These are phyloP conservation scores for Botrytis aclada DNA, from an alignment of 2,329 filamentous ascomycete species.

Conservation along the genomic window DNA sequence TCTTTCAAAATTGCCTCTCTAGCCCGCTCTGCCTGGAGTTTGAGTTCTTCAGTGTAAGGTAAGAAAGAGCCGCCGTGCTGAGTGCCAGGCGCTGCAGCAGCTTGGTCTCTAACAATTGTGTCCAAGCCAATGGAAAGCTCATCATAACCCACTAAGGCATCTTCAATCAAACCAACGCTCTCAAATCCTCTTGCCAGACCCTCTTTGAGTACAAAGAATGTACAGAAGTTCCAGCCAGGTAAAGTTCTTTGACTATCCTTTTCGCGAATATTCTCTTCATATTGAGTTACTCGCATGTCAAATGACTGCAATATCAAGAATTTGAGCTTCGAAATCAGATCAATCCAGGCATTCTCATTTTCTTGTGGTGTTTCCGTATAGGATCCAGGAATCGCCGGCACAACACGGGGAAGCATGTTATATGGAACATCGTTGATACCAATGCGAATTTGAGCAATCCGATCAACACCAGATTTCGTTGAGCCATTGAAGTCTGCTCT, in stretches of 20 bases:
- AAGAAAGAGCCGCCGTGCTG: constrained; percentile 72
- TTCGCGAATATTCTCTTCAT: constrained; percentile 95
- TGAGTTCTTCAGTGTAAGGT: constrained; percentile 70
- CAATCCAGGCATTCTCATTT: constrained; percentile 75
- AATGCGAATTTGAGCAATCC: constrained; percentile 81
- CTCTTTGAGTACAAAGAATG: constrained; percentile 97
- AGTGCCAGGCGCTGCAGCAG: constrained; percentile 54
- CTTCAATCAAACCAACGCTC: constrained; percentile 91
- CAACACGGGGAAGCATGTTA: constrained; percentile 59
- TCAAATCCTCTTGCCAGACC: constrained; percentile 91
- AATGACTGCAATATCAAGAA: constrained; percentile 84
- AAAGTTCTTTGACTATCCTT: constrained; percentile 82
- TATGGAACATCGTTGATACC: constrained; percentile 67
- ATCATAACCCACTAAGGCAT: constrained; percentile 91
- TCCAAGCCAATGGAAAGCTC: constrained; percentile 88
- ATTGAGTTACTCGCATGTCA: constrained; percentile 84
- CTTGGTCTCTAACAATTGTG: constrained; percentile 73
- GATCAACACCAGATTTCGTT: constrained; percentile 68
- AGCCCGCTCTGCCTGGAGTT: constrained; percentile 53
- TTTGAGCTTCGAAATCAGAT: constrained; percentile 84
- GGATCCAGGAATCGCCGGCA: constrained; percentile 60
- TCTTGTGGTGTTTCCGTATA: constrained; percentile 73
- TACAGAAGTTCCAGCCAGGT: constrained; percentile 98
- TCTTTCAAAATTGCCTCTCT: constrained; percentile 43
- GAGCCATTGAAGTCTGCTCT: constrained; percentile 84